Conservation (phyloP, 2,329 filamentous ascomycete genomes). For the Pyrenophora seminiperda region DNA sequence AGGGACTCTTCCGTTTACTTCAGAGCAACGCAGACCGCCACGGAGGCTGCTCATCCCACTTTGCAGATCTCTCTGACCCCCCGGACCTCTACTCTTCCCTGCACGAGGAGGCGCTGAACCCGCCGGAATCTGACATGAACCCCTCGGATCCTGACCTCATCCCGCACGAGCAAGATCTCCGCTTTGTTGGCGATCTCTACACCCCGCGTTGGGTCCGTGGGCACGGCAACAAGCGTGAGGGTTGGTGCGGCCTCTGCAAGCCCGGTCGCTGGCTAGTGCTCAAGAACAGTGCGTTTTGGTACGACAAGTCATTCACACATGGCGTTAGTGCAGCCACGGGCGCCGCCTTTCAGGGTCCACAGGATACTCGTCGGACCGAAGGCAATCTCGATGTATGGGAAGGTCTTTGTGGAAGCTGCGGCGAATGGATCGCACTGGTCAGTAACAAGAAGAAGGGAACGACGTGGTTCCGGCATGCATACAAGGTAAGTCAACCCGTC, state of each 20-base stretch:
- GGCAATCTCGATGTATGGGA: constrained; percentile 83
- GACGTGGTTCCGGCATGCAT: constrained; percentile 87
- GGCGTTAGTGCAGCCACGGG: constrained; percentile 84
- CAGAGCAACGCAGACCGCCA: constrained; percentile 76
- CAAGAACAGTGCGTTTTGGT: constrained; percentile 92
- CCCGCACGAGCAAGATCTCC: constrained; percentile 74
- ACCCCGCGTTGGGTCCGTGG: constrained; percentile 84
- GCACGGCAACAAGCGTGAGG: constrained; percentile 84
- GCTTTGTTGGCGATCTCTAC: constrained; percentile 82
- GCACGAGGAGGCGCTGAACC: constrained; percentile 73
- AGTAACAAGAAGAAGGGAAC: constrained; percentile 93
- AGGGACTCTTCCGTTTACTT: constrained; percentile 73
- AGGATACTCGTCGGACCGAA: constrained; percentile 75
- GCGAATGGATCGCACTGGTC: constrained; percentile 79
- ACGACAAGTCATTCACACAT: constrained; percentile 89
- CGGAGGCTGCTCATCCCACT: constrained; percentile 66
- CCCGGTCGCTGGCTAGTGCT: constrained; percentile 83
- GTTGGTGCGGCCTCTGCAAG: constrained; percentile 89
- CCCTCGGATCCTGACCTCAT: constrained; percentile 75
- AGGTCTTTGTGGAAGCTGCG: constrained; percentile 76
- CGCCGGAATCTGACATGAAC: constrained; percentile 81
- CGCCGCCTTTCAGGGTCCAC: constrained; percentile 76
- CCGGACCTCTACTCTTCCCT: constrained; percentile 78
- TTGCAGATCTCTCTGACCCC: constrained; percentile 73
- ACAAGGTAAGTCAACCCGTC: constrained; percentile 66